Percentiles rank a stretch among this genome's conserved stretches.
Conservation (phyloP, 345 rosid genomes). For the Eutrema yunnanense region DNA sequence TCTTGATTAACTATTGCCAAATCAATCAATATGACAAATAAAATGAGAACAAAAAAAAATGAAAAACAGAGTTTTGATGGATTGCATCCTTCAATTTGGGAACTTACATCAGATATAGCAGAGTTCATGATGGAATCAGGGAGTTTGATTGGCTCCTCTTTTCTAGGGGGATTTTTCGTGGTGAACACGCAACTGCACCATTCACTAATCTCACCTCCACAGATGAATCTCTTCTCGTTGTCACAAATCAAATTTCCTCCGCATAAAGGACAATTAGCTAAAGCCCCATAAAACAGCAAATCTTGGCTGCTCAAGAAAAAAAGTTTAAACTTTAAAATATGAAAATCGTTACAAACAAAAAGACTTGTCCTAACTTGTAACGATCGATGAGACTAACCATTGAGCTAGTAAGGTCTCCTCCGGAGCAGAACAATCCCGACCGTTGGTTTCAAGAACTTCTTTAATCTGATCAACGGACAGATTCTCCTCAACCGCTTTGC, state of each 20-base stretch:
- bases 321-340: neutral
- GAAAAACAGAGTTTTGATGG: neutral
- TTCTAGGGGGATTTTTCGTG: constrained; percentile 55
- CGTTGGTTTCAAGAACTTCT: constrained; percentile 54
- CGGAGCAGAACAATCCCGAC: constrained; percentile 52
- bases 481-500: constrained; percentile 43
- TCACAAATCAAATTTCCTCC: constrained; percentile 46
- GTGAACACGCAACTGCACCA: constrained; percentile 77
- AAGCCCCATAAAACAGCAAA: constrained; percentile 54
- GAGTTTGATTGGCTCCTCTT: constrained; percentile 40
- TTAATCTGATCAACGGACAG: constrained; percentile 56
- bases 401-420: constrained; percentile 27
- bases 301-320: constrained; percentile 45
- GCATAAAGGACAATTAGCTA: constrained; percentile 60
- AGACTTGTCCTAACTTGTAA: neutral
- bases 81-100: neutral
- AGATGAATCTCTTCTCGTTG: constrained; percentile 39
- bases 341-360: neutral
- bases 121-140: constrained; percentile 52
- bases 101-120: constrained; percentile 44
- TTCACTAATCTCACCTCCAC: constrained; percentile 67
- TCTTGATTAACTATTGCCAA: constrained; percentile 45
- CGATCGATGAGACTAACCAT: constrained; percentile 8
- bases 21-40: neutral
- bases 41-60: too few species aligned